Evolutionary conservation across 768 basidiomycete species (phyloP), one percentile per base, ranked within the genome.

Genomic region (Leucosporidium yakuticum): DNA sequence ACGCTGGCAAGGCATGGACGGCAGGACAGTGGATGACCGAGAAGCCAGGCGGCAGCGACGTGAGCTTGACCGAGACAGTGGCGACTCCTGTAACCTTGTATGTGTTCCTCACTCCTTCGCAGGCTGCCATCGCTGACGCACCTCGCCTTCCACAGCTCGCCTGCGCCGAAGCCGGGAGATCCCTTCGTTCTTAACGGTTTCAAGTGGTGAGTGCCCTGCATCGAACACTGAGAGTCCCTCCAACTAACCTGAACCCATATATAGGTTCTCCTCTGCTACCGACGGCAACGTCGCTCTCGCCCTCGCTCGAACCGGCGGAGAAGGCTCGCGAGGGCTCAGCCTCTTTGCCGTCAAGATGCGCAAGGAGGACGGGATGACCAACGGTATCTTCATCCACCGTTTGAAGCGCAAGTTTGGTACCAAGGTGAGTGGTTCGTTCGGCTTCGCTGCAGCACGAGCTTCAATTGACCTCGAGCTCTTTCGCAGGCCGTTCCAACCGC

Each of bases 341-440:
- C 84, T 90, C 48, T 90, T 90, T 79, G 81, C 90, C 36, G 80
- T 90, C 53, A 87, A 88, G 32, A 81, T 90, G 8, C 36, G 65
- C 8, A 58, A 74, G 47, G 25, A 59, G 19, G 12, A 50, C 0
- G 73, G 69, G 2, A 54, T 83, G 31, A 54, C 65, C 75, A 90
- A 90, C 78, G 84, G 85, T 31, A 84, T 91, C 63, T 80, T 81
- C 70, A 78, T 88, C 2, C 89, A 91, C 77, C 82, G 88, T 20
- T 81, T 90, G 56, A 91, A 91, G 80, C 83, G 87, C 77, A 90
- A 90, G 78, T 81, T 89, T 39, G 88, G 89, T 4, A 90, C 89
- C 11, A 64, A 64, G 39, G 68, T 64, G 31, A 25, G 62, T 9
- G 4, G 11, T 25, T 14, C 14, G 8, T 32, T 3, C 23, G 2